phyloP scores from a whole-genome alignment of 148 eudicot genomes.

The Pouteria glomerata region DNA sequence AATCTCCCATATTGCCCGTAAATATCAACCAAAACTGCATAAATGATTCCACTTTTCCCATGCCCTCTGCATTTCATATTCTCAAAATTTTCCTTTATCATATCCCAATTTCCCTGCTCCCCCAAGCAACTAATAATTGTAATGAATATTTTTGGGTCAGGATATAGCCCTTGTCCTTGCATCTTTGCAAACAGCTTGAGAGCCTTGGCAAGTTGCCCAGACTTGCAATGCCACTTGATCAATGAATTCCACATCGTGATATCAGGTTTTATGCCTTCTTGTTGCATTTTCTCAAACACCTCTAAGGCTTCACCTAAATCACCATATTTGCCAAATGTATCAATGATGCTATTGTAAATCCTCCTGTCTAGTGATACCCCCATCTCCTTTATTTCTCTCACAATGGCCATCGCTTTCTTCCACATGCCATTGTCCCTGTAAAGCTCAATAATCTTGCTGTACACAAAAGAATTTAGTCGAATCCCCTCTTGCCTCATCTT shows the following conservation, averaged over 20 bases:
- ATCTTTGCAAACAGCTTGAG: conserved; percentile 57
- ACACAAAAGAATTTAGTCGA: conserved; percentile 22
- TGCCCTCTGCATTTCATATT: conserved; percentile 62
- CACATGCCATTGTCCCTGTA: conserved; percentile 96
- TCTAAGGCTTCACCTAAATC: conserved; percentile 60
- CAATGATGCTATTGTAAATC: conserved; percentile 69
- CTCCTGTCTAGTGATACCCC: conserved; percentile 60
- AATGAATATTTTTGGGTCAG: conserved; percentile 79
- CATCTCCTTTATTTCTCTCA: conserved; percentile 55
- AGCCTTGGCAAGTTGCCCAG: conserved; percentile 50
- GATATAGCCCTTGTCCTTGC: conserved; percentile 87
- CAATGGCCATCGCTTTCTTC: conserved; percentile 75
- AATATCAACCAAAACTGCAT: conserved; percentile 78
- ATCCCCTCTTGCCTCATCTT: conserved; percentile 55
- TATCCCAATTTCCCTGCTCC: conserved; percentile 77
- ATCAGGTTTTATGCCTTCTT: conserved; percentile 55
- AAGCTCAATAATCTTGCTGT: conserved; percentile 59
- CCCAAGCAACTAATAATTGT: conserved; percentile 58
- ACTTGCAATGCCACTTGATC: conserved; percentile 70
- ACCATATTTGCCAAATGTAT: conserved; percentile 68
- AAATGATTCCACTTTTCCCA: conserved; percentile 58
- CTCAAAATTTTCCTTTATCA: conserved; percentile 55
- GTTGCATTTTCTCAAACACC: conserved; percentile 60
- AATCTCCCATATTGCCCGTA: conserved; percentile 84
- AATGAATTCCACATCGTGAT: conserved; percentile 72